Percentiles rank a stretch among this genome's conserved stretches.
These are phyloP conservation scores for Lathyrus oleraceus DNA, from an alignment of 306 rosid species.

Conservation along the genomic window DNA sequence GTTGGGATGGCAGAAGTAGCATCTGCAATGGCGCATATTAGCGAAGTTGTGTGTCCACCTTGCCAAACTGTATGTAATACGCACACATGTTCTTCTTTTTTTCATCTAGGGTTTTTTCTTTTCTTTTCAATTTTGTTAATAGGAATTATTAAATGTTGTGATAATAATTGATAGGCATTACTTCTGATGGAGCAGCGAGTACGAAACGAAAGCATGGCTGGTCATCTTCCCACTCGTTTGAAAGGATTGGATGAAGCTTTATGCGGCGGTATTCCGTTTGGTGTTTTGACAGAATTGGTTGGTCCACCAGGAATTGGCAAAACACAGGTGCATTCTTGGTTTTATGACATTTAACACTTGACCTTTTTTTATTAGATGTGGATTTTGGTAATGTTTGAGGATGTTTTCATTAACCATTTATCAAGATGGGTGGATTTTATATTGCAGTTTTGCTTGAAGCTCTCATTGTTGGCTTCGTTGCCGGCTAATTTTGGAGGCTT, in stretches of 20 bases:
- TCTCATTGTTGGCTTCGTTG: constrained; percentile 72
- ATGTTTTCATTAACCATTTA: constrained; percentile 24
- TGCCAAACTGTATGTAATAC: constrained; percentile 63
- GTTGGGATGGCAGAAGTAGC: constrained; percentile 70
- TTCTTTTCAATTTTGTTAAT: constrained; percentile 16
- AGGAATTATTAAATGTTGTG: constrained; percentile 35
- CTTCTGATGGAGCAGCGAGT: constrained; percentile 72
- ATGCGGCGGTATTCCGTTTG: constrained; percentile 86
- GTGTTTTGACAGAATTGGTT: constrained; percentile 92
- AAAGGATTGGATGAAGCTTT: constrained; percentile 87
- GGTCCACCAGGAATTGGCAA: constrained; percentile 96
- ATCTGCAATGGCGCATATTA: constrained; percentile 68
- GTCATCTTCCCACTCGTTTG: constrained; percentile 82
- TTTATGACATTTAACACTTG: constrained; percentile 6
- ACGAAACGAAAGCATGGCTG: constrained; percentile 60
- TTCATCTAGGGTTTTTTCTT: background rate
- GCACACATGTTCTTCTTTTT: background rate
- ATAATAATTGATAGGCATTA: constrained; percentile 51
- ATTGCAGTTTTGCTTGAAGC: constrained; percentile 89
- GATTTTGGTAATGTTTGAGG: background rate
- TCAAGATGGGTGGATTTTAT: constrained; percentile 29
- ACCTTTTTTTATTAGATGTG: background rate
- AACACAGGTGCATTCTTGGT: constrained; percentile 60
- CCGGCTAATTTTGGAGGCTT: constrained; percentile 74
- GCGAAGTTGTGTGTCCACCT: constrained; percentile 84